Evolutionary conservation across 1,139 yeast genomes (phyloP).

Genomic region (Geotrichum reessii): DNA sequence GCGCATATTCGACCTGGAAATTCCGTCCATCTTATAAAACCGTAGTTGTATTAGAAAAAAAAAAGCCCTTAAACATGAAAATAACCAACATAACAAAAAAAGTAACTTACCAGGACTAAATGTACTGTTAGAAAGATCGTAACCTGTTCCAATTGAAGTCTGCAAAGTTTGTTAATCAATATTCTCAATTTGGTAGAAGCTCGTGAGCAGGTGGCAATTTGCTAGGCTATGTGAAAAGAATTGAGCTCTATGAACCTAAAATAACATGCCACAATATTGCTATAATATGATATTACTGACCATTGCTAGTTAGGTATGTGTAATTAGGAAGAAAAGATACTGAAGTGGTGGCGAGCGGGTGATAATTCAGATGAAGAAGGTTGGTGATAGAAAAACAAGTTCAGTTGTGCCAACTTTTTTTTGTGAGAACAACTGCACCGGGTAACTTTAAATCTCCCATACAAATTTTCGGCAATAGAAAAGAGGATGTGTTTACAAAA

Average conservation of each 20-base stretch:
- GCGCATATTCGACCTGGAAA: conserved; percentile 97
- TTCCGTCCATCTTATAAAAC: conserved; percentile 73
- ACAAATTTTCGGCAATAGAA: background rate
- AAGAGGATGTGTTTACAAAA: background rate
- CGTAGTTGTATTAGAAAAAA: conserved; percentile 55
- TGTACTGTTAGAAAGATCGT: conserved; percentile 91
- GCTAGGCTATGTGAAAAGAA: background rate
- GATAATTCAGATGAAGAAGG: background rate
- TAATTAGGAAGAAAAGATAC: background rate
- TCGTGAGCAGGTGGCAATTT: background rate
- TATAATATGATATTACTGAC: background rate
- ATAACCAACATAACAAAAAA: background rate
- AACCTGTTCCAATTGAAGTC: conserved; percentile 97
- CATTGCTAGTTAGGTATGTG: background rate
- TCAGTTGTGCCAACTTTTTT: background rate
- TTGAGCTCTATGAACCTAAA: background rate
- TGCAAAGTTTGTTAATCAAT: conserved; percentile 19
- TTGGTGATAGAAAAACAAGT: background rate
- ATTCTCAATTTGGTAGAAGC: background rate
- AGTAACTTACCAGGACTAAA: conserved; percentile 42
- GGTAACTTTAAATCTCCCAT: background rate
- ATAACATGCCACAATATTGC: background rate
- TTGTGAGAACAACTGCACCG: background rate
- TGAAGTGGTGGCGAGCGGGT: background rate
- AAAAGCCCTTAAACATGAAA: background rate